Evolutionary conservation across 1,139 yeast genomes (phyloP).

Genomic region (Diutina catenulata): DNA sequence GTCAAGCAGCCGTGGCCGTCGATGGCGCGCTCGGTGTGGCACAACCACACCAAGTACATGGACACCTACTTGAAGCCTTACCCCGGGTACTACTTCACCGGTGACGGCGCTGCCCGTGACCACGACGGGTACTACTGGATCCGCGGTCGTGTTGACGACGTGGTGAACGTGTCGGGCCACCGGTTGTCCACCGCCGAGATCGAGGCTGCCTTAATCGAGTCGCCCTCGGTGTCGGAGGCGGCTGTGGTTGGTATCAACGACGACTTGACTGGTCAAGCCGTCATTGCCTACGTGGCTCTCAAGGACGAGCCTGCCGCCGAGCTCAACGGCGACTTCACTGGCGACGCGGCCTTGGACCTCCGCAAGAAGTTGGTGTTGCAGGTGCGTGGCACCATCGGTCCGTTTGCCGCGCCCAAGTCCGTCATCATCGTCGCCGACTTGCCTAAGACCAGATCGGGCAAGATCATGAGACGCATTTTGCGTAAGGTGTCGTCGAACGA

Average conservation of each 20-base stretch:
- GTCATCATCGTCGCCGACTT: conserved; percentile 80
- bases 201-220: conserved; percentile 82
- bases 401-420: conserved; percentile 95
- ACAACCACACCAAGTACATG: conserved; percentile 78
- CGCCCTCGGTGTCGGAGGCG: conserved; percentile 73
- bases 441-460: conserved; percentile 97
- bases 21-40: conserved; percentile 94
- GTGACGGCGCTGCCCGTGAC: conserved; percentile 98
- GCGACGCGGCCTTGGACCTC: conserved; percentile 41
- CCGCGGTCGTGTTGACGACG: conserved; percentile 97
- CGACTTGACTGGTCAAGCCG: conserved; percentile 96
- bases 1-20: conserved; percentile 92
- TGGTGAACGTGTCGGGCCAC: conserved; percentile 95
- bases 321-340: conserved; percentile 25
- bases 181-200: conserved; percentile 95
- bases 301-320: conserved; percentile 41
- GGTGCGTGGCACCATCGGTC: conserved; percentile 92
- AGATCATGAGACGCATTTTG: conserved; percentile 95
- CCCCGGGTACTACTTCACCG: conserved; percentile 95
- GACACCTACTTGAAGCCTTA: conserved; percentile 93
- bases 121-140: conserved; percentile 97
- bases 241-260: conserved; percentile 94
- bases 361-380: conserved; percentile 78
- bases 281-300: conserved; percentile 83
- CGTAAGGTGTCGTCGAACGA: conserved; percentile 86